These are phyloP conservation scores for Echinochloa phyllopogon DNA, from an alignment of 176 grass and related monocot genomes.

Conservation along the genomic window DNA sequence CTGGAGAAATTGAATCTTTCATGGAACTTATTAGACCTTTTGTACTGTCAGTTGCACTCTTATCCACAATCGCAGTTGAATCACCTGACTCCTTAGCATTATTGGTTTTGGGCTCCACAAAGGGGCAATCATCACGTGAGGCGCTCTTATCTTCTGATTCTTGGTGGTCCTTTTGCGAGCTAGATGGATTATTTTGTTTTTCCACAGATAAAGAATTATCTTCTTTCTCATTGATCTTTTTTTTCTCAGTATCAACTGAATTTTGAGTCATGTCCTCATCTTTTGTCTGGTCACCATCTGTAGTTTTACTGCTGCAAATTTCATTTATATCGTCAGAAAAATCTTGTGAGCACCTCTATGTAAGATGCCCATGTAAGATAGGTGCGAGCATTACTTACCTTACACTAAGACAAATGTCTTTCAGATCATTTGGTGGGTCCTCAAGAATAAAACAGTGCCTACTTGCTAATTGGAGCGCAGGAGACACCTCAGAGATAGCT, in stretches of 20 bases:
- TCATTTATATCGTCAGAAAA: slow-evolving; percentile 39
- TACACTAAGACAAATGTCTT: slow-evolving; percentile 44
- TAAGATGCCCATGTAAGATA: slow-evolving; percentile 31
- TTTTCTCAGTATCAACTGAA: slow-evolving; percentile 52
- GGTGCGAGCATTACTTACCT: slow-evolving; percentile 55
- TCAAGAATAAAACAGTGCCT: slow-evolving; percentile 94
- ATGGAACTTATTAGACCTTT: slow-evolving; percentile 47
- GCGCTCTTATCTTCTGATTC: slow-evolving; percentile 50
- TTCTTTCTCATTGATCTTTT: slow-evolving; percentile 42
- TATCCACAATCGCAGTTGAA: slow-evolving; percentile 44
- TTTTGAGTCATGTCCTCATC: slow-evolving; percentile 42
- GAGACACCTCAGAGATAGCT: slow-evolving; percentile 85
- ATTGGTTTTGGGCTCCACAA: slow-evolving; percentile 28
- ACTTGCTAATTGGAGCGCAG: slow-evolving; percentile 86
- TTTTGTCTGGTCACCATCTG: slow-evolving; percentile 56
- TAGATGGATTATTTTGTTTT: slow-evolving; percentile 49
- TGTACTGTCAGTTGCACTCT: slow-evolving; percentile 25
- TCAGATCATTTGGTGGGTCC: slow-evolving; percentile 78
- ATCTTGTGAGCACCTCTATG: slow-evolving; percentile 17
- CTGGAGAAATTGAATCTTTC: slow-evolving; percentile 26
- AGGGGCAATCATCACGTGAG: slow-evolving; percentile 29
- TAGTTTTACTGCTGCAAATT: slow-evolving; percentile 59
- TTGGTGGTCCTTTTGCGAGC: slow-evolving; percentile 37
- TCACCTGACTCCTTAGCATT: slow-evolving; percentile 46
- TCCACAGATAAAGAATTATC: slow-evolving; percentile 46